Evolutionary conservation across 2,329 filamentous ascomycete genomes (phyloP).

Genomic region (Pseudogymnoascus sp.): DNA sequence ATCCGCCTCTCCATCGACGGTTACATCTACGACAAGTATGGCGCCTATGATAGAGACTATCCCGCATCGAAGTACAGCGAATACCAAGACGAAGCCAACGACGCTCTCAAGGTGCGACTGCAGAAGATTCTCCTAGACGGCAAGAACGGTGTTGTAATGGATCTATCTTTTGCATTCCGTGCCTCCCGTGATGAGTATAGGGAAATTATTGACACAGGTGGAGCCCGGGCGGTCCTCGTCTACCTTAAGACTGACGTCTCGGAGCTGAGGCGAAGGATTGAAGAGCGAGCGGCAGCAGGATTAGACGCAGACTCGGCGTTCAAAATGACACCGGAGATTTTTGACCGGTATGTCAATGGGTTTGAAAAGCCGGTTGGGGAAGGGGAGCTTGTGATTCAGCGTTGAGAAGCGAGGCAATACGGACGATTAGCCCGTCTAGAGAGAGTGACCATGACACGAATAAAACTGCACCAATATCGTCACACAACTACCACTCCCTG

Average conservation of each 20-base stretch:
- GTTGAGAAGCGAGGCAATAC: background rate
- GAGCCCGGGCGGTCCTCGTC: background rate
- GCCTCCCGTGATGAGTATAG: background rate
- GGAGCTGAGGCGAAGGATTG: background rate
- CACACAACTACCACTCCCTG: background rate
- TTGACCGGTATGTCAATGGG: background rate
- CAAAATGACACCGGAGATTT: background rate
- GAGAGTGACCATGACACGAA: background rate
- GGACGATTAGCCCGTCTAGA: background rate
- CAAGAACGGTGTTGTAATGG: background rate
- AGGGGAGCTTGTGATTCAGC: background rate
- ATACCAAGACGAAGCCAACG: background rate
- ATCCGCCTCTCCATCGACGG: constrained; percentile 6
- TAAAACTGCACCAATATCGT: background rate
- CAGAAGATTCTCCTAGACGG: background rate
- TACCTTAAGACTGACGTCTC: background rate
- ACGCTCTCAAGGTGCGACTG: background rate
- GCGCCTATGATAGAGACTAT: background rate
- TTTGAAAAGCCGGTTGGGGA: background rate
- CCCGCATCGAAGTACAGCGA: background rate
- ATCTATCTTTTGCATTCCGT: background rate
- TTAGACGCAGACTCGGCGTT: background rate
- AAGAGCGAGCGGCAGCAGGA: background rate
- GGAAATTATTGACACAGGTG: background rate
- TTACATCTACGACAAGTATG: background rate